These are phyloP conservation scores for Akebia trifoliata DNA, from an alignment of 164 flowering plant species.

Conservation along the genomic window DNA sequence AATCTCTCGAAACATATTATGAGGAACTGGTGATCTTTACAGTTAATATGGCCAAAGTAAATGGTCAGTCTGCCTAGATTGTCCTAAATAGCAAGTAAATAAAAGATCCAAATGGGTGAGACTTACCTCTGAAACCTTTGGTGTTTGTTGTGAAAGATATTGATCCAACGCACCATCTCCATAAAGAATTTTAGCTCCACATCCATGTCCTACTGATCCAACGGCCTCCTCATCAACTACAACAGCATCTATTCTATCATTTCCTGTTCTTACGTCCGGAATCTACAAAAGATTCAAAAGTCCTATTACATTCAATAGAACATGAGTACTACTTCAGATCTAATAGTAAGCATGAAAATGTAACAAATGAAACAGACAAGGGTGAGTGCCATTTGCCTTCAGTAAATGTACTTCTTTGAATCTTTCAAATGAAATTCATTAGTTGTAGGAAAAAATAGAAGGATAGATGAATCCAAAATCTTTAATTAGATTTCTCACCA, in stretches of 20 bases:
- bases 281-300: constrained; percentile 38
- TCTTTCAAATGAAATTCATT: too few relatives aligned
- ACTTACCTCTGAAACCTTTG: constrained; percentile 41
- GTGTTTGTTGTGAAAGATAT: constrained; percentile 46
- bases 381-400: too few relatives aligned
- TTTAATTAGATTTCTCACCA: too few relatives aligned
- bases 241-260: constrained; percentile 77
- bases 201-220: constrained; percentile 32
- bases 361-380: too few relatives aligned
- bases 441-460: too few relatives aligned
- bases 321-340: background rate
- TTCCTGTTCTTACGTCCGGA: constrained; percentile 73
- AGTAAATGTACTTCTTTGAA: too few relatives aligned
- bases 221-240: constrained; percentile 83
- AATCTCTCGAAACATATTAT: too few relatives aligned
- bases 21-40: too few relatives aligned
- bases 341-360: too few relatives aligned
- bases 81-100: background rate
- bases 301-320: background rate
- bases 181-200: constrained; percentile 72
- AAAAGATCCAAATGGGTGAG: background rate
- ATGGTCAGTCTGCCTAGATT: too few relatives aligned
- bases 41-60: too few relatives aligned
- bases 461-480: too few relatives aligned
- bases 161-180: constrained; percentile 73